A percentile compares a stretch with the other conserved stretches of the same genome.
Conservation (phyloP, 495 filamentous ascomycete genomes). For the Penicillium salamii region DNA sequence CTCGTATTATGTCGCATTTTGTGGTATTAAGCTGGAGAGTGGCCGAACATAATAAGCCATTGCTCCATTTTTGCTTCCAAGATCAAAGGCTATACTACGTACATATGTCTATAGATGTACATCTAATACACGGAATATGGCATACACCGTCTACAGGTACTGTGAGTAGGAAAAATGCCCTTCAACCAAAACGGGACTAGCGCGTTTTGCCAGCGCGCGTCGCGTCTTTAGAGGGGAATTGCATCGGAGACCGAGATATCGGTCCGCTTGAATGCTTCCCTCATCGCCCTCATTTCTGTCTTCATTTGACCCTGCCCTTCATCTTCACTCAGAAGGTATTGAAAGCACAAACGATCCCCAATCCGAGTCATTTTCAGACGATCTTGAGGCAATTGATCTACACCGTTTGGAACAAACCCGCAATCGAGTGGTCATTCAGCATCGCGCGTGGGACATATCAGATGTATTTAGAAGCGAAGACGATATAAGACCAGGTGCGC, state of each 20-base stretch:
- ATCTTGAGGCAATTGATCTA: conserved; percentile 57
- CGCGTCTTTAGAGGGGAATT: conserved; percentile 28
- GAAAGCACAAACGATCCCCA: conserved; percentile 18
- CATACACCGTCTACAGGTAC: no score
- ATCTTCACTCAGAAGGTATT: conserved; percentile 47
- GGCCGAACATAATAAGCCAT: no score
- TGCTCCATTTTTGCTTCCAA: no score
- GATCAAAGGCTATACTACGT: no score
- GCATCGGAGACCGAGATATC: conserved; percentile 2
- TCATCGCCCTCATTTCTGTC: conserved; percentile 37
- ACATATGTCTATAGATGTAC: no score
- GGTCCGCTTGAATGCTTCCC: conserved; percentile 34
- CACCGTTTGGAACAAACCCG: conserved; percentile 48
- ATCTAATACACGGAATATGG: no score
- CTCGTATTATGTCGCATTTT: no score
- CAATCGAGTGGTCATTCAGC: conserved; percentile 63
- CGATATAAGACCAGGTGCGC: conserved; percentile 48
- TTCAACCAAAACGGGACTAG: conserved; percentile 31
- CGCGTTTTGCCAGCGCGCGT: conserved; percentile 28
- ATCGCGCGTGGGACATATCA: conserved; percentile 54
- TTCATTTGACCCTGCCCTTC: conserved; percentile 53
- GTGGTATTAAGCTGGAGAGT: no score
- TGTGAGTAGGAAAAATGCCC: neutral
- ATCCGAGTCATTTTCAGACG: conserved; percentile 53
- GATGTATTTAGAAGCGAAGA: conserved; percentile 66